Evolutionary conservation across 495 filamentous ascomycete genomes (phyloP), one percentile per base, ranked within the genome.

Genomic region (Penicillium paxilli): DNA sequence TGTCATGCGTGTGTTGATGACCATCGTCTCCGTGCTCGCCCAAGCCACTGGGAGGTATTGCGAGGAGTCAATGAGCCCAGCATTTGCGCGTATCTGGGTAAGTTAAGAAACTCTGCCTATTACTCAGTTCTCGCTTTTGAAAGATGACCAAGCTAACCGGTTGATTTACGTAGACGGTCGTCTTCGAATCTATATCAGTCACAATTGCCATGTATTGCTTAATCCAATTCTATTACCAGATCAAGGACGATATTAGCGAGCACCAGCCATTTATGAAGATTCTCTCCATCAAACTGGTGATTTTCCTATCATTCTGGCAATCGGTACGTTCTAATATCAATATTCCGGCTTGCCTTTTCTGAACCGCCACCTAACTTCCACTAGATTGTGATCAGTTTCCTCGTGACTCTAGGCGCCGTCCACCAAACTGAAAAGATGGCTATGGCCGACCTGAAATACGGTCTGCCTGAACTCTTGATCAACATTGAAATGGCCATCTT

Each of bases 301-400:
- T 96, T 67, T 96, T 96, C 78, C 79, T 96, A 50, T 94, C 89
- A 5, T 96, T 96, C 71, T 96, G 92, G 92, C 92, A 96, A 65
- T 83, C 81, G 37, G 80, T 82, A 66, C 64, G 75, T 51, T 51
- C 20, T 6, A 38, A 19, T 19, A 16, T 16, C 38, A 16, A 21
- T 7, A 28, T 19, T 25, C 46, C 2, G 47, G n/a, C n/a, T 49
- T 21, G 19, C 23, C 28, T 12, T 2, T 44, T 23, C n/a, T 12
- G 10, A 46, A 48, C 22, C 8, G 1, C 17, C 26, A 5, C 17
- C 35, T 16, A 38, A 55, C 40, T n/a, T 14, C 45, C 22, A 47
- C 17, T 51, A 81, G 81, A 80, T 83, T 49, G 55, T 89, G 46
- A 89, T 92, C 59, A 87, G 82, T 28, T 74, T 92, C 45, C 78